A percentile compares a stretch with the other conserved stretches of the same genome.
These are phyloP conservation scores for Eucalyptus tenuipes DNA, from an alignment of 345 rosid genomes.

Conservation along the genomic window DNA sequence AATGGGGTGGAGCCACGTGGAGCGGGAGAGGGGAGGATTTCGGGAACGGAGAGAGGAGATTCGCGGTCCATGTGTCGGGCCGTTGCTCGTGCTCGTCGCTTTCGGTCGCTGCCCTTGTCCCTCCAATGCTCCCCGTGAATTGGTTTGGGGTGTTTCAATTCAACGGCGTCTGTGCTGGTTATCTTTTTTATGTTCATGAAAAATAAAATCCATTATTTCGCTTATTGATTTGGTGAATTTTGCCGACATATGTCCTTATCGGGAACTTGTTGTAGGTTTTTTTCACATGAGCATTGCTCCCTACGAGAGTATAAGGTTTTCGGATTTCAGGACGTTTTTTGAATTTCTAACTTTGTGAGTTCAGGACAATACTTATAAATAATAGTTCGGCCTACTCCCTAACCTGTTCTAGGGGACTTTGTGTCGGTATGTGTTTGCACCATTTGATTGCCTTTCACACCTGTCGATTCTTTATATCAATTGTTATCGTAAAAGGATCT, in stretches of 20 bases:
- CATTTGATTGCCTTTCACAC: fast-evolving
- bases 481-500: too few relatives aligned
- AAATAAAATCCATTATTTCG: background rate
- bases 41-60: background rate
- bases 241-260: background rate
- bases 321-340: fast-evolving
- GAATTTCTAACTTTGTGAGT: too few relatives aligned
- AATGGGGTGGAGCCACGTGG: background rate
- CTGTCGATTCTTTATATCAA: fast-evolving
- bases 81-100: background rate
- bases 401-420: background rate
- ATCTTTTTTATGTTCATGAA: background rate
- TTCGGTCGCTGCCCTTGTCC: background rate
- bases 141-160: background rate
- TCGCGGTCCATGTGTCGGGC: background rate
- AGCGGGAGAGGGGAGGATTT: background rate
- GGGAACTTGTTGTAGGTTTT: background rate
- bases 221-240: background rate
- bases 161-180: too few relatives aligned
- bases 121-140: background rate
- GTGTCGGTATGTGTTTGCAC: fast-evolving
- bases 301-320: background rate
- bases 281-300: background rate
- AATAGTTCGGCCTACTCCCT: background rate
- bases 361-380: background rate